Base-by-base conservation (phyloP, 2,329 filamentous ascomycete species). In the Paraconiothyrium brasiliense region DNA sequence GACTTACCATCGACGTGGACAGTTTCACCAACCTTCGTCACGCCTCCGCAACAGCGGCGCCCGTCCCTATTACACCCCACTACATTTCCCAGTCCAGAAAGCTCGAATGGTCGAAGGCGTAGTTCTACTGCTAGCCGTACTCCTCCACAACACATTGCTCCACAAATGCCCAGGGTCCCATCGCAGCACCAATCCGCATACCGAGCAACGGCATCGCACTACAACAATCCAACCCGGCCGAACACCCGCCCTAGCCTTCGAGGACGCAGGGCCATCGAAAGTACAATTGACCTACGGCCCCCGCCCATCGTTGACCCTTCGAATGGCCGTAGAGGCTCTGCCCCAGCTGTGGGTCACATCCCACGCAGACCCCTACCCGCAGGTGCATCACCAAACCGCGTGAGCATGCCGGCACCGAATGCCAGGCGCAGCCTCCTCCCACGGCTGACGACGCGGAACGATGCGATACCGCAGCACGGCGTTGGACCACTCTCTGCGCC, bases 51-150 rank as follows among this genome's bases (percentile, higher is more conserved):
- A 37, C 56, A 63, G 20, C 68, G 64, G 20, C 69, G 73, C 1
- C 75, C 75, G 2, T 73, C 75, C 1, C 65, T 78, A 4, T 61
- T 77, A 22, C 76, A 78, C 41, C 75, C 74, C 14, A 73, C 70
- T 1, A 78, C 76, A 11, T 77, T 71, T 58, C 76, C 76, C 1
- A 69, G 59, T n/a, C 75, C 71, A 1, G 70, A 71, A 54, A 67
- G 67, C 6, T 62, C 66, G 4, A 51, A 54, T 8, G 58, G 68
- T n/a, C 70, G 69, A 16, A 61, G 73, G 30, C 66, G 72, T n/a
- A 70, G 72, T 37, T 73, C 71, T 24, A 54, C 72, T n/a, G 58
- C 67, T 13, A 56, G 50, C 9, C 69, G 58, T 9, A 39, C 63
- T 5, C 63, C 64, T 10, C 60, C 64, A 16, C 60, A 59, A 16